These are phyloP conservation scores for Metschnikowia lachancei DNA, from an alignment of 805 yeast genomes.

Conservation along the genomic window DNA sequence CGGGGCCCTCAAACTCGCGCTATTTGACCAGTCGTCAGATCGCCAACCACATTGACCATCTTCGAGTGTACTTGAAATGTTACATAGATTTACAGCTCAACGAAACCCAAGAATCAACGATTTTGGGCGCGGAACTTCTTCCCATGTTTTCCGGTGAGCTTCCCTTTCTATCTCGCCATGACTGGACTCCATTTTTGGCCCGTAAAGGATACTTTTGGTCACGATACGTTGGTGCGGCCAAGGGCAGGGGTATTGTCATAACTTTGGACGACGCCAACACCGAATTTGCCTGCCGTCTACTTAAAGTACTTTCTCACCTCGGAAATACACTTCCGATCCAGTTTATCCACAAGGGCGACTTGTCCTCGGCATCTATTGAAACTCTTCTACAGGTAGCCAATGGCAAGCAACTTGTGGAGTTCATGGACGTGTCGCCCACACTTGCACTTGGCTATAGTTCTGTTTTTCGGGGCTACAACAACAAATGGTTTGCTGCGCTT, in stretches of 20 bases:
- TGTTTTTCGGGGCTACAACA: constrained; percentile 31
- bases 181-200: constrained; percentile 8
- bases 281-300: constrained; percentile 14
- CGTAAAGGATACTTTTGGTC: constrained; percentile 11
- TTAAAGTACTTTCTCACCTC: constrained; percentile 12
- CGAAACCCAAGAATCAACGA: constrained; percentile 9
- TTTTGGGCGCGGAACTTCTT: constrained; percentile 14
- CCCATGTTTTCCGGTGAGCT: constrained; percentile 17
- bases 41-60: constrained; percentile 17
- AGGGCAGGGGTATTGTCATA: constrained; percentile 19
- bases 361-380: constrained; percentile 9
- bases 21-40: constrained; percentile 12
- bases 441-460: constrained; percentile 20
- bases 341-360: constrained; percentile 16
- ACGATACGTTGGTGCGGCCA: constrained; percentile 7
- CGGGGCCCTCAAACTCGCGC: constrained; percentile 14
- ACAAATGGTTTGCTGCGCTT: constrained; percentile 20
- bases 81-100: constrained; percentile 10
- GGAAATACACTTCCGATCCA: constrained; percentile 17
- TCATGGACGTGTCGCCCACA: constrained; percentile 20
- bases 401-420: constrained; percentile 12
- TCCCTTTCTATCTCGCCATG: constrained; percentile 8
- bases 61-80: constrained; percentile 15
- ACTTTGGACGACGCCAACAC: constrained; percentile 15
- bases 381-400: constrained; percentile 6